These are phyloP conservation scores for Aspergillus sojae DNA, from an alignment of 2,329 filamentous ascomycete species.

Conservation along the genomic window DNA sequence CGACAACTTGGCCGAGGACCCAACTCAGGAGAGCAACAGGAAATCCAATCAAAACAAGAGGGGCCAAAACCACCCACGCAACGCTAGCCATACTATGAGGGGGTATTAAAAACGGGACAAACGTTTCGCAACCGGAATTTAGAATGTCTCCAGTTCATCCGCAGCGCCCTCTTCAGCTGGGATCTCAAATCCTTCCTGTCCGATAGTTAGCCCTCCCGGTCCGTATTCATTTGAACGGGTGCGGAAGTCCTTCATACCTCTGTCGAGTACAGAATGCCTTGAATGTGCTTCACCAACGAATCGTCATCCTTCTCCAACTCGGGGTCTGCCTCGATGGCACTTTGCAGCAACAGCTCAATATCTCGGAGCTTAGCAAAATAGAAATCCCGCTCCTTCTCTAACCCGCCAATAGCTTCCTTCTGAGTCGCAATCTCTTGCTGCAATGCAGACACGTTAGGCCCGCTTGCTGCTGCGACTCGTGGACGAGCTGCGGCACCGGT, in stretches of 20 bases:
- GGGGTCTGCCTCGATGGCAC: conserved; percentile 87
- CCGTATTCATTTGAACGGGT: background rate
- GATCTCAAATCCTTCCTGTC: conserved; percentile 37
- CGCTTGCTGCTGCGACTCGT: conserved; percentile 52
- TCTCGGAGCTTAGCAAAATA: conserved; percentile 99
- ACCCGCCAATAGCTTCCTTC: conserved; percentile 91
- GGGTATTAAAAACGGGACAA: conserved; percentile 31
- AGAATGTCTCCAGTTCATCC: conserved; percentile 37
- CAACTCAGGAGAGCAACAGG: background rate
- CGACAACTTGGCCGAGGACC: background rate
- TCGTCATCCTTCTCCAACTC: conserved; percentile 93
- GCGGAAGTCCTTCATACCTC: conserved; percentile 58
- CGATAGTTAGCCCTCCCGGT: conserved; percentile 8
- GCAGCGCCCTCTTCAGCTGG: conserved; percentile 29
- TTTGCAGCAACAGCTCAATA: conserved; percentile 92
- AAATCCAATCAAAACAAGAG: background rate
- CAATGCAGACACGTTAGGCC: conserved; percentile 67
- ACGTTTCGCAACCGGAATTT: conserved; percentile 16
- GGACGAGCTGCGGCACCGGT: conserved; percentile 55
- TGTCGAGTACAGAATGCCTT: conserved; percentile 94
- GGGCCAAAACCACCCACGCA: conserved; percentile 16
- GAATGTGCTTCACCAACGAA: conserved; percentile 90
- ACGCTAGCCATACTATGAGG: conserved; percentile 25
- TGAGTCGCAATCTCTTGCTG: conserved; percentile 83
- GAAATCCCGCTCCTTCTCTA: conserved; percentile 96